Evolutionary conservation across 2,329 filamentous ascomycete genomes (phyloP).

Genomic region (Drechslerella dactyloides): DNA sequence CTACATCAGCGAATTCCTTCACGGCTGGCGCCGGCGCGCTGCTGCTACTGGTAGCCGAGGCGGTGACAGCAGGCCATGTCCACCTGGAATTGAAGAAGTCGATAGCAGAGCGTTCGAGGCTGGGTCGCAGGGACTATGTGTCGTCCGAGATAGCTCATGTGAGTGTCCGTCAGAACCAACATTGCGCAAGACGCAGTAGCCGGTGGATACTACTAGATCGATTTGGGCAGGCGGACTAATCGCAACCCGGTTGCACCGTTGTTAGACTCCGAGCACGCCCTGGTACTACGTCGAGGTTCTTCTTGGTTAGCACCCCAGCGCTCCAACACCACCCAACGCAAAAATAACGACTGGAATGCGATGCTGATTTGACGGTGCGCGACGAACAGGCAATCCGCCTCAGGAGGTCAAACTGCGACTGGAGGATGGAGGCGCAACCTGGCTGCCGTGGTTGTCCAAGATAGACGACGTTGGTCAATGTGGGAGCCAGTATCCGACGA

Average conservation of each 20-base stretch:
- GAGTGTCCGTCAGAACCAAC: conserved; percentile 10
- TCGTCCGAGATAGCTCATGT: conserved; percentile 34
- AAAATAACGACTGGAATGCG: conserved; percentile 1
- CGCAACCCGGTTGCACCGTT: conserved; percentile 4
- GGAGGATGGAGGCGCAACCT: conserved; percentile 35
- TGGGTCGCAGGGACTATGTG: conserved; percentile 32
- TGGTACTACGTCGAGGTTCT: conserved; percentile 46
- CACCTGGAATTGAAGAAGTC: conserved; percentile 44
- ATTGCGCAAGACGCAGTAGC: conserved; percentile 24
- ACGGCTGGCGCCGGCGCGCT: not conserved
- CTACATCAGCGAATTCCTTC: conserved; percentile 24
- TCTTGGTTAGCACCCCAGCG: conserved; percentile 22
- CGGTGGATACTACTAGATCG: not conserved
- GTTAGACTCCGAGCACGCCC: conserved; percentile 27
- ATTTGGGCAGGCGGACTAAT: conserved; percentile 27
- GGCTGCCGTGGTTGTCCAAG: conserved; percentile 31
- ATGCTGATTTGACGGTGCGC: not conserved
- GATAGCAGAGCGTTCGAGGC: conserved; percentile 32
- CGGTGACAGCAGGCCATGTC: conserved; percentile 35
- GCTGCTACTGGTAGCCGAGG: conserved; percentile 26
- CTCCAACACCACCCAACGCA: conserved; percentile 21
- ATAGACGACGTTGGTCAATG: conserved; percentile 24
- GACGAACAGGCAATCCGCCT: conserved; percentile 21
- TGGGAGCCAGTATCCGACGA: conserved; percentile 18
- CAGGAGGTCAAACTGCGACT: conserved; percentile 32